A percentile compares a stretch with the other conserved stretches of the same genome.
Evolutionary conservation across 106 monocot genomes (phyloP).

Genomic region (Agapanthus africanus): DNA sequence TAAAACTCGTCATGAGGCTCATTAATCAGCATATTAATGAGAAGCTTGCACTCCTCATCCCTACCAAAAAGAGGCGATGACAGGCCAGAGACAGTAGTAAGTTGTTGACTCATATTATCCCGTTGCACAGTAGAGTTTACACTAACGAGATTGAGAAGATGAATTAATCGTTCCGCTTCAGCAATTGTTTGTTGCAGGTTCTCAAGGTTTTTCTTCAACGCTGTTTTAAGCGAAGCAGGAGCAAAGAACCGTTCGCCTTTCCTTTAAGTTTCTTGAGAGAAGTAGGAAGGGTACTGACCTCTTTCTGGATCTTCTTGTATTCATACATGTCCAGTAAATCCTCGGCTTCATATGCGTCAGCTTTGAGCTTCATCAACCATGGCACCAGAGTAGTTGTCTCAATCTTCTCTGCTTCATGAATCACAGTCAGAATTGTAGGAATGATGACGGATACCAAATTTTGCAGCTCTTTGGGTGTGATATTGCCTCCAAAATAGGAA

Average conservation of each 20-base stretch:
- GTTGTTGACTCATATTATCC: no score
- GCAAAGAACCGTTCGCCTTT: neutral
- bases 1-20: neutral
- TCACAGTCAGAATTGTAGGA: neutral
- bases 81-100: neutral
- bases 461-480: neutral
- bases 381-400: neutral
- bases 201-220: neutral
- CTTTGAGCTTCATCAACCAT: neutral
- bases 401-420: neutral
- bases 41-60: neutral
- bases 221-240: neutral
- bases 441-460: neutral
- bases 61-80: neutral
- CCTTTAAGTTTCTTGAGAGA: neutral
- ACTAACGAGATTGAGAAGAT: neutral
- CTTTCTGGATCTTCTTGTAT: neutral
- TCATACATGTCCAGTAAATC: neutral
- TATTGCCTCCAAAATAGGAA: neutral
- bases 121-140: no score
- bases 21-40: neutral
- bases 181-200: neutral
- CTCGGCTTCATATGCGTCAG: constrained; percentile 2
- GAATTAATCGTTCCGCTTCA: neutral
- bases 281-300: neutral